Evolutionary conservation across 306 rosid genomes (phyloP), one percentile per base, ranked within the genome.

Genomic region (Begonia loranthoides): DNA sequence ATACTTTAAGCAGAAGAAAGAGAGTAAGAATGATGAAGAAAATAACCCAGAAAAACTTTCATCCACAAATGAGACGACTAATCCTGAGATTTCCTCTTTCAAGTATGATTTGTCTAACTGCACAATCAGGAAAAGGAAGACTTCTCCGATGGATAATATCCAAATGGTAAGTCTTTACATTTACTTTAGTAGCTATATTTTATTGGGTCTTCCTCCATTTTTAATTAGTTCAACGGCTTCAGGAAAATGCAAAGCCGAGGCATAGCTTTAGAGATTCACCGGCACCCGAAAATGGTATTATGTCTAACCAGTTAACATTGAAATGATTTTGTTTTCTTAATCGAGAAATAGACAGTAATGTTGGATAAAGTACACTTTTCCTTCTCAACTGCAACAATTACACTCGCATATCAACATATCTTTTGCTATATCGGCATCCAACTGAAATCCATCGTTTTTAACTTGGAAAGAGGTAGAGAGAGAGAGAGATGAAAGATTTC

Each of bases 201-300:
- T 28, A 28, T 28, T 28, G 8, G 9, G 36, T 28, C 36, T 28
- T 28, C 36, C 9, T 28, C 36, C 8, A 7, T 19, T 28, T 28
- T 28, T 28, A 28, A 4, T 28, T 28, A 7, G 36, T 41, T 43
- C 15, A 65, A 44, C 58, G 61, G 39, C 70, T 74, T 63, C 76
- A 90, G 96, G 94, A 78, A 55, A 65, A 61, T 54, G 68, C 67
- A 60, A 79, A 50, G 59, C 73, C 79, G 22, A 66, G 67, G 67
- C 62, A 60, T 60, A 50, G 67, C 60, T 52, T 52, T 43, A 41
- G 53, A 38, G 52, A 61, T 61, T 55, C 70, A 28, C 55, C 79
- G 50, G 63, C 52, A 45, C 64, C 64, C 13, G 54, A 69, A 36
- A 62, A 65, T 56, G 90, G 94, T 87, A 77, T 41, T 52, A 33